Evolutionary conservation across 495 filamentous ascomycete species (phyloP).

Genomic region (Podospora fimiseda): DNA sequence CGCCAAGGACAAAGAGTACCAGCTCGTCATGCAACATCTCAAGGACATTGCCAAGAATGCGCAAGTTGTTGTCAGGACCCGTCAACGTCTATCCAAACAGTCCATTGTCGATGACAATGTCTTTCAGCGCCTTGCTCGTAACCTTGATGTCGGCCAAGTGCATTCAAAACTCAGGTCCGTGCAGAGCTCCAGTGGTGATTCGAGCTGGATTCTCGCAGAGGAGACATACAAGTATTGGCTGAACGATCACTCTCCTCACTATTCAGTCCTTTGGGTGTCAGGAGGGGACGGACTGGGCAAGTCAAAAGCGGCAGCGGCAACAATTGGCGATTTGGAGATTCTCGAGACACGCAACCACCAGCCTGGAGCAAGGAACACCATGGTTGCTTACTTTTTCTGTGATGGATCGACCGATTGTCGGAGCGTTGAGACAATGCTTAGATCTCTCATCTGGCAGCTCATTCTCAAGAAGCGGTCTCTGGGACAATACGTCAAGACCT

Average conservation of each 20-base stretch:
- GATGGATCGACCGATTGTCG: conserved; percentile 5
- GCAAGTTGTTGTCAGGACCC: conserved; percentile 2
- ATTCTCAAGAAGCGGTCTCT: conserved; percentile 8
- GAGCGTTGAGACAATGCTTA: conserved; percentile 7
- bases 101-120: conserved; percentile 7
- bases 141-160: conserved; percentile 7
- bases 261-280: conserved; percentile 7
- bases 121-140: conserved; percentile 6
- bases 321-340: conserved; percentile 1
- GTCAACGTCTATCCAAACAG: conserved; percentile 4
- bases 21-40: conserved; percentile 2
- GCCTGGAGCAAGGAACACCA: background rate
- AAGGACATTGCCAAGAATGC: conserved; percentile 10
- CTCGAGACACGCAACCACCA: background rate
- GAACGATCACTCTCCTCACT: background rate
- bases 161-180: conserved; percentile 1
- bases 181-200: conserved; percentile 7
- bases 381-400: conserved; percentile 13
- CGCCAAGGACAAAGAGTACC: conserved; percentile 10
- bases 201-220: conserved; percentile 10
- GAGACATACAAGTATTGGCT: conserved; percentile 5
- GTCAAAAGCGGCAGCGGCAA: conserved; percentile 10
- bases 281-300: conserved; percentile 10
- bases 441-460: conserved; percentile 13
- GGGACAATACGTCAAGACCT: conserved; percentile 10